These are phyloP conservation scores for Boletus fagicola DNA, from an alignment of 768 basidiomycete genomes.

Conservation along the genomic window DNA sequence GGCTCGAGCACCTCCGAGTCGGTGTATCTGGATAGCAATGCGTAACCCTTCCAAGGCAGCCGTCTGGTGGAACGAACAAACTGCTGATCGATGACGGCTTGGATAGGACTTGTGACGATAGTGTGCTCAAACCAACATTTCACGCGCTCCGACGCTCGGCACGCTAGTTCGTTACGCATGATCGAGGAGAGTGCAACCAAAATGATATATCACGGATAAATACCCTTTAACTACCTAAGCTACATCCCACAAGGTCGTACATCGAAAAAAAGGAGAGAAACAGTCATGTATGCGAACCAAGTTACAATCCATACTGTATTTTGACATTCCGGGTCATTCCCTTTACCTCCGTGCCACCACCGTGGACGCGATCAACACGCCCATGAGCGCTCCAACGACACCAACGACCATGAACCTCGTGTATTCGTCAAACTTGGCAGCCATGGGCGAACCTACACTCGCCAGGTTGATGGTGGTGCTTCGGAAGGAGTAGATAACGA, in stretches of 20 bases:
- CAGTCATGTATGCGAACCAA: not conserved
- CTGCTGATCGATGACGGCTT: not conserved
- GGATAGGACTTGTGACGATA: not conserved
- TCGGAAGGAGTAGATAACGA: slow-evolving; percentile 64
- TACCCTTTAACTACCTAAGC: not conserved
- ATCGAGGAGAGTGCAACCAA: not conserved
- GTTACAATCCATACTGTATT: not conserved
- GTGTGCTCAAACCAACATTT: not conserved
- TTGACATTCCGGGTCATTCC: not conserved
- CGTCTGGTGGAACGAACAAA: too few species aligned
- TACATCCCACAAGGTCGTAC: not conserved
- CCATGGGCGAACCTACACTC: slow-evolving; percentile 29
- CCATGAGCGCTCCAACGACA: slow-evolving; percentile 59
- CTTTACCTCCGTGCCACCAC: slow-evolving; percentile 29
- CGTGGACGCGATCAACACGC: slow-evolving; percentile 55
- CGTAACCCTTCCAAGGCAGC: not conserved
- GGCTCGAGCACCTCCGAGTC: not conserved
- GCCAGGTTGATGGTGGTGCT: slow-evolving; percentile 44
- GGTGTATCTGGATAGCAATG: not conserved
- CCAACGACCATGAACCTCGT: slow-evolving; percentile 64
- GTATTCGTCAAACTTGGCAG: slow-evolving; percentile 54
- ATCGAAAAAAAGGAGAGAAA: not conserved
- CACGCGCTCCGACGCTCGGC: too few species aligned
- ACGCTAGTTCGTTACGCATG: not conserved
- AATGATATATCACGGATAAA: slow-evolving; percentile 8